These are phyloP conservation scores for Stylosanthes scabra DNA, from an alignment of 331 rosid genomes.

Conservation along the genomic window DNA sequence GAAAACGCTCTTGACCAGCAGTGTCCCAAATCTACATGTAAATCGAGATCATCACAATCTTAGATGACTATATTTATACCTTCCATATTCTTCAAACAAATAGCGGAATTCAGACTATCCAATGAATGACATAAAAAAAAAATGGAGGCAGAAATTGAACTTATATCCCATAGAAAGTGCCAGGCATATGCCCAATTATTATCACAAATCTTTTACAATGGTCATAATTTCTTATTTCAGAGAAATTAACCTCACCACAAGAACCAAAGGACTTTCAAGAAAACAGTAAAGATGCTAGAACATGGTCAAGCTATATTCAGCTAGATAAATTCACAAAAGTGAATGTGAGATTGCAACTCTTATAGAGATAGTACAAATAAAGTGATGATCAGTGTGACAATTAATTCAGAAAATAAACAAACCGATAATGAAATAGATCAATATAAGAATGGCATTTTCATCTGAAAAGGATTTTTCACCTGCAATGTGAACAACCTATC, in stretches of 20 bases:
- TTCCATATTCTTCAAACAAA: slow-evolving; percentile 32
- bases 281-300: not conserved
- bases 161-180: slow-evolving; percentile 4
- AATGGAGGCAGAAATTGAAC: not conserved
- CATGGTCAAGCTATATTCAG: not conserved
- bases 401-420: not conserved
- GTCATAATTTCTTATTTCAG: not conserved
- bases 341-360: not conserved
- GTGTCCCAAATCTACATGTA: slow-evolving; percentile 91
- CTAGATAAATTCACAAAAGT: not conserved
- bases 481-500: slow-evolving; percentile 97
- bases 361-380: not conserved
- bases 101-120: slow-evolving; percentile 1
- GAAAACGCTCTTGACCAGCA: slow-evolving; percentile 98
- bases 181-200: slow-evolving; percentile 2
- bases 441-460: not conserved
- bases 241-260: slow-evolving; percentile 8
- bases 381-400: not conserved
- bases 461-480: slow-evolving; percentile 54
- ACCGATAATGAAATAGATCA: slow-evolving; percentile 19
- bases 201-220: not conserved
- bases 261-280: not conserved
- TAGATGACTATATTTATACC: slow-evolving; percentile 13
- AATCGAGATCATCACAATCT: slow-evolving; percentile 19
- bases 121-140: not conserved